Conservation (phyloP, 2,329 filamentous ascomycete species). For the Aspergillus fijiensis region DNA sequence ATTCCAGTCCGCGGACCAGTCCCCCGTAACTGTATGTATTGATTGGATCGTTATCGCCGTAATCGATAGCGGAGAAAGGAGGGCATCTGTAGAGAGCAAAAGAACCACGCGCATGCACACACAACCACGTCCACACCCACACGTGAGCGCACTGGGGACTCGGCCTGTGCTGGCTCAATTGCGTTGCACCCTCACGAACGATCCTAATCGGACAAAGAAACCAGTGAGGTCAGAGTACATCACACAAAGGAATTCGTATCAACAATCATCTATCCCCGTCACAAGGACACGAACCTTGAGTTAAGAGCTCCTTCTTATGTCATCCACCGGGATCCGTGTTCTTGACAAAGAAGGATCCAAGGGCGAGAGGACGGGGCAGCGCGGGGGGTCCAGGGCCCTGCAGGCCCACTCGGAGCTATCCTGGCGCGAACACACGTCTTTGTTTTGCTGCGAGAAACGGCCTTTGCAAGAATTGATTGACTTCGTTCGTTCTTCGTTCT, state of each 20-base stretch:
- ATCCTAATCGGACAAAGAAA: neutral
- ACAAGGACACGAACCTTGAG: slow-evolving; percentile 13
- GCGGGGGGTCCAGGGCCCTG: slow-evolving; percentile 12
- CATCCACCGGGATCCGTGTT: slow-evolving; percentile 17
- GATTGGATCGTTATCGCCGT: slow-evolving; percentile 2
- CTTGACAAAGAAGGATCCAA: slow-evolving; percentile 16
- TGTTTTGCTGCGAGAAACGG: slow-evolving; percentile 3
- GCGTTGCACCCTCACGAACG: slow-evolving; percentile 11
- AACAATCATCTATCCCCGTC: slow-evolving; percentile 4
- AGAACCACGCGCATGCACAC: neutral
- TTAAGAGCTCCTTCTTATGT: slow-evolving; percentile 11
- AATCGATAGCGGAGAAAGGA: neutral
- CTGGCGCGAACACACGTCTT: slow-evolving; percentile 1
- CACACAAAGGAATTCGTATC: neutral
- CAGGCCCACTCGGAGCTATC: slow-evolving; percentile 15
- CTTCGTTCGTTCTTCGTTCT: neutral
- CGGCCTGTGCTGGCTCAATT: neutral
- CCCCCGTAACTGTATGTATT: neutral
- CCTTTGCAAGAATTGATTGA: slow-evolving; percentile 1
- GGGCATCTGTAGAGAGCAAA: neutral
- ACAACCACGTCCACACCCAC: neutral
- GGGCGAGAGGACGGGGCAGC: slow-evolving; percentile 12
- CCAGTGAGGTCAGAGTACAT: neutral
- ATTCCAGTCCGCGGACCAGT: slow-evolving; percentile 26
- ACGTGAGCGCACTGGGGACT: neutral